These are phyloP conservation scores for Sclerotinia glacialis DNA, from an alignment of 2,329 filamentous ascomycete species.

Conservation along the genomic window DNA sequence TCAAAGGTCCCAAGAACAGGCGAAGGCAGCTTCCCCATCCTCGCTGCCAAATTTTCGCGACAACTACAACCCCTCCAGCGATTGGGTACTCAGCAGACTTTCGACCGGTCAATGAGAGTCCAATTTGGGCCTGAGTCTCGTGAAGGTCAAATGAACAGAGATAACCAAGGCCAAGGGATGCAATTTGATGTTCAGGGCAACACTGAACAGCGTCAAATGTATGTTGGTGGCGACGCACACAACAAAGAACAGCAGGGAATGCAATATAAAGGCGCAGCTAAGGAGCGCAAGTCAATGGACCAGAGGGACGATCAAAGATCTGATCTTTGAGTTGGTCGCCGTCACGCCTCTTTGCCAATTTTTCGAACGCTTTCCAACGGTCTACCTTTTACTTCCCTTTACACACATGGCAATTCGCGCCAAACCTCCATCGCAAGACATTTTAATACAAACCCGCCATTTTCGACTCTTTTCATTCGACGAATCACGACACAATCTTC, in stretches of 20 bases:
- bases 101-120: constrained; percentile 3
- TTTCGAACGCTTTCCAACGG: background rate
- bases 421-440: background rate
- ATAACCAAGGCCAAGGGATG: background rate
- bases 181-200: background rate
- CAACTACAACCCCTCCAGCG: background rate
- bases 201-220: constrained; percentile 9
- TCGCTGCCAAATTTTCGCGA: constrained; percentile 1
- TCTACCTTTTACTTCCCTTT: background rate
- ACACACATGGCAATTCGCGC: background rate
- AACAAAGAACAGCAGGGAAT: constrained; percentile 14
- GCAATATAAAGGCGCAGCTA: constrained; percentile 15
- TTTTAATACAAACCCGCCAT: background rate
- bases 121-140: constrained; percentile 5
- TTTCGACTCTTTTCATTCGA: background rate
- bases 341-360: background rate
- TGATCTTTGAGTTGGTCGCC: background rate
- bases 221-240: background rate
- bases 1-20: constrained; percentile 25
- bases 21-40: constrained; percentile 28
- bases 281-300: background rate
- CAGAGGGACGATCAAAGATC: background rate
- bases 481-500: background rate
- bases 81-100: background rate
- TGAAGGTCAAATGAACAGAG: background rate